A percentile compares a stretch with the other conserved stretches of the same genome.
Evolutionary conservation across 2,329 filamentous ascomycete species (phyloP).

Genomic region (Remersonia thermophila): DNA sequence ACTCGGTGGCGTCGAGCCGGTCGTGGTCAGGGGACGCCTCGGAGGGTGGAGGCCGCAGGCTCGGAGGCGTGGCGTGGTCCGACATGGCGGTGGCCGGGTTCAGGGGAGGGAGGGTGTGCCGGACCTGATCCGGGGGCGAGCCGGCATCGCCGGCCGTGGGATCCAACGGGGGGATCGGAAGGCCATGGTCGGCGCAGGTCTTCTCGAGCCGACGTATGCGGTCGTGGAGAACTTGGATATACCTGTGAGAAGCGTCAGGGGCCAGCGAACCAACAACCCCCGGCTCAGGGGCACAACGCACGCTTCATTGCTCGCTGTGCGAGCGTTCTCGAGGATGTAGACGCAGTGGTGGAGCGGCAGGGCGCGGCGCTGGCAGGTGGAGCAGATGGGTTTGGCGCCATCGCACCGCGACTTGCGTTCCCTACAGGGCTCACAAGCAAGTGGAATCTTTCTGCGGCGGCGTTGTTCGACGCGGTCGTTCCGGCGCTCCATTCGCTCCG

Average conservation of each 20-base stretch:
- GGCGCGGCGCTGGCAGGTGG: constrained; percentile 26
- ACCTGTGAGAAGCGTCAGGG: not conserved
- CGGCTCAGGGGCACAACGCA: too few species aligned
- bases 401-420: constrained; percentile 31
- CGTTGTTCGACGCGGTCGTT: constrained; percentile 6
- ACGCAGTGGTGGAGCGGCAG: constrained; percentile 24
- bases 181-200: constrained; percentile 11
- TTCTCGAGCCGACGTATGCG: constrained; percentile 20
- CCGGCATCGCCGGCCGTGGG: not conserved
- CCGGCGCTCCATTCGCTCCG: constrained; percentile 1
- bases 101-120: not conserved
- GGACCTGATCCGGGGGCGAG: not conserved
- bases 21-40: constrained; percentile 3
- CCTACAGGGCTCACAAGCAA: constrained; percentile 31
- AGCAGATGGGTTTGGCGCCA: constrained; percentile 32
- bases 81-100: not conserved
- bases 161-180: constrained; percentile 8
- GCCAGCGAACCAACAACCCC: too few species aligned
- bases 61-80: not conserved
- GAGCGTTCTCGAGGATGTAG: constrained; percentile 26
- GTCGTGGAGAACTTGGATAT: constrained; percentile 18
- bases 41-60: not conserved
- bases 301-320: constrained; percentile 26
- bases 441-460: constrained; percentile 19
- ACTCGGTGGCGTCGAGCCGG: constrained; percentile 10